Evolutionary conservation across 2,329 filamentous ascomycete species (phyloP).

Genomic region (Ophiognomonia clavigignenti-juglandacearum): DNA sequence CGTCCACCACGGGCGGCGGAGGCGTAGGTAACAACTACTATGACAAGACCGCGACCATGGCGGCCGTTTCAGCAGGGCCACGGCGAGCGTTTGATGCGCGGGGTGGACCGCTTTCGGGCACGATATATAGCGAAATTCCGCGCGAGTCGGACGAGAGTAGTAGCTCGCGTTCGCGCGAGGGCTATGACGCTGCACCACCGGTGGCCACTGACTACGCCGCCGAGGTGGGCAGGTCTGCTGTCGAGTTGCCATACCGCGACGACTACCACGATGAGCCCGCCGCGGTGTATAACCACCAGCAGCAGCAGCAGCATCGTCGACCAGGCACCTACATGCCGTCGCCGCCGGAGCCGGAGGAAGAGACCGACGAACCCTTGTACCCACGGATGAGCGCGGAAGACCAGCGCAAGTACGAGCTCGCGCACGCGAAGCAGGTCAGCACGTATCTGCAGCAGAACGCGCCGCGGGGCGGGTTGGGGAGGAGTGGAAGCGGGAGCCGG

Average conservation of each 20-base stretch:
- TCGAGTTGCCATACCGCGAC: not conserved
- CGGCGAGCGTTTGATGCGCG: no score
- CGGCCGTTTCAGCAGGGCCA: no score
- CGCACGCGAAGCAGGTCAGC: conserved; percentile 50
- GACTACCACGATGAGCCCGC: conserved; percentile 6
- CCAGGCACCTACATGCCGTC: no score
- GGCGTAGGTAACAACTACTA: not conserved
- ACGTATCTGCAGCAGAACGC: conserved; percentile 29
- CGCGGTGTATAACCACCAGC: conserved; percentile 57
- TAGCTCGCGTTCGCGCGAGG: conserved; percentile 50
- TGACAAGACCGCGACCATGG: conserved; percentile 30
- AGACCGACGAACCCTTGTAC: not conserved
- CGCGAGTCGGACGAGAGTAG: conserved; percentile 61
- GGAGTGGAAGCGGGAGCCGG: no score
- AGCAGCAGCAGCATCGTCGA: conserved; percentile 52
- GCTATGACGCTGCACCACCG: conserved; percentile 31
- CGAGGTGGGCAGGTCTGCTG: no score
- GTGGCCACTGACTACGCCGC: no score
- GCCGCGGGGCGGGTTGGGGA: conserved; percentile 30
- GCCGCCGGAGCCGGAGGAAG: no score
- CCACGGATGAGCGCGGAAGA: conserved; percentile 77
- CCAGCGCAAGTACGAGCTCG: conserved; percentile 65
- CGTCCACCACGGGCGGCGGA: not conserved
- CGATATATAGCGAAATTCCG: not conserved
- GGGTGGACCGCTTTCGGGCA: no score